Conservation (phyloP, 2,329 filamentous ascomycete genomes). For the Xylariaceae sp. region DNA sequence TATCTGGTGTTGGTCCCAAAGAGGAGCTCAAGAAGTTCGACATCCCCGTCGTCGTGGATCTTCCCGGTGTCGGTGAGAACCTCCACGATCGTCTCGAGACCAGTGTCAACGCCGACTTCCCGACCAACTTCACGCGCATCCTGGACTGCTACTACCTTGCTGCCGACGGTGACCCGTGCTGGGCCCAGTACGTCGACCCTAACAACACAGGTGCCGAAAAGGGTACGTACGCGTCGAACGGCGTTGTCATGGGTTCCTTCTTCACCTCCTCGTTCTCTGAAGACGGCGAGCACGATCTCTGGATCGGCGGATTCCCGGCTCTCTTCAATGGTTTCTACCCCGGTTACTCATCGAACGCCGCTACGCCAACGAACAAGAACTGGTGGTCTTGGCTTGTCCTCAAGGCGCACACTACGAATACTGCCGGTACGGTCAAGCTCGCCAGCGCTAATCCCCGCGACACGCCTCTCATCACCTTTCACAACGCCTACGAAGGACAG, state of each 20-base stretch:
- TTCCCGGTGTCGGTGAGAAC: slow-evolving; percentile 55
- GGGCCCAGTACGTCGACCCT: slow-evolving; percentile 23
- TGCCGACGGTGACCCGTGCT: slow-evolving; percentile 34
- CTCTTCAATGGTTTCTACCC: slow-evolving; percentile 39
- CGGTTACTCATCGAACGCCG: slow-evolving; percentile 32
- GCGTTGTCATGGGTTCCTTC: slow-evolving; percentile 32
- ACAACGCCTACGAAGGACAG: slow-evolving; percentile 50
- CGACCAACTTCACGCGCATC: slow-evolving; percentile 35
- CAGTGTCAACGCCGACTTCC: slow-evolving; percentile 39
- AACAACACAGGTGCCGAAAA: slow-evolving; percentile 19
- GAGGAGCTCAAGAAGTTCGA: slow-evolving; percentile 34
- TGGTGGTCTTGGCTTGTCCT: slow-evolving; percentile 44
- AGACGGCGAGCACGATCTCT: slow-evolving; percentile 32
- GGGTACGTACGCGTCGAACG: slow-evolving; percentile 34
- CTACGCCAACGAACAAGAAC: slow-evolving; percentile 35
- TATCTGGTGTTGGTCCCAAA: slow-evolving; percentile 42
- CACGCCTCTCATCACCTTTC: slow-evolving; percentile 57
- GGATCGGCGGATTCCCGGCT: slow-evolving; percentile 37
- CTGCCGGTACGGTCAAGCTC: slow-evolving; percentile 56
- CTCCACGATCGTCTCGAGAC: slow-evolving; percentile 52
- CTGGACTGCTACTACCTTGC: slow-evolving; percentile 34
- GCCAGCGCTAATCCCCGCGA: slow-evolving; percentile 58
- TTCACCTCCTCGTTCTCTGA: slow-evolving; percentile 24
- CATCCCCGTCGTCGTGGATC: slow-evolving; percentile 42
- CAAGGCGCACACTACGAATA: slow-evolving; percentile 55